These are phyloP conservation scores for Podospora anserina DNA, from an alignment of 495 filamentous ascomycete genomes.

Conservation along the genomic window DNA sequence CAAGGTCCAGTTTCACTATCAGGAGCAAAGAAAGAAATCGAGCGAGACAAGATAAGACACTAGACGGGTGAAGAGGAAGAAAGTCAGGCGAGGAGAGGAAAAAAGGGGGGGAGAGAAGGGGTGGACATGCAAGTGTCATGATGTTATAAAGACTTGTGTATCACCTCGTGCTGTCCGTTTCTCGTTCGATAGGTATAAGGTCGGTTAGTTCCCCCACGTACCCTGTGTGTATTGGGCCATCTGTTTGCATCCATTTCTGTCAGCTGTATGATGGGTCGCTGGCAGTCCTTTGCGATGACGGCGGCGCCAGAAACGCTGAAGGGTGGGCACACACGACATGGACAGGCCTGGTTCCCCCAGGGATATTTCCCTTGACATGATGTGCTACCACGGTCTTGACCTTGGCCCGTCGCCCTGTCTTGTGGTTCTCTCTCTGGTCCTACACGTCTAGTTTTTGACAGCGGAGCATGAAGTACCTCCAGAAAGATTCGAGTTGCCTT, in stretches of 20 bases:
- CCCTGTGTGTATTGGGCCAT: neutral
- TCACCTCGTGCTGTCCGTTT: neutral
- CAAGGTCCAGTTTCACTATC: neutral
- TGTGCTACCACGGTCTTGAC: neutral
- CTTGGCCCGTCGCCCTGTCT: neutral
- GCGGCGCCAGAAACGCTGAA: too few relatives aligned
- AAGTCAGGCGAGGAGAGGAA: neutral
- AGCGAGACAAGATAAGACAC: neutral
- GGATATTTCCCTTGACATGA: neutral
- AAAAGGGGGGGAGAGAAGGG: neutral
- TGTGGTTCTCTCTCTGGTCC: neutral
- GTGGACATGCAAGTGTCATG: slow-evolving; percentile 8
- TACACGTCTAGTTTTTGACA: neutral
- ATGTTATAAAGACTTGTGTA: slow-evolving; percentile 8
- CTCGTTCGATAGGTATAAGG: neutral
- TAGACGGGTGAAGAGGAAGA: neutral
- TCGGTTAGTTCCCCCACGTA: neutral
- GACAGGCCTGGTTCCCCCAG: neutral
- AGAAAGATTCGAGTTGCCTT: neutral
- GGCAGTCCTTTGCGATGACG: neutral
- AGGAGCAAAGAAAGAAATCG: neutral
- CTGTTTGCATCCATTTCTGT: slow-evolving; percentile 11
- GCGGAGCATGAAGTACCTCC: neutral
- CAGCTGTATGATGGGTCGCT: neutral
- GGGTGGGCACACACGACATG: neutral